phyloP scores from a whole-genome alignment of 176 grass and related monocot species.

The Phoenix dactylifera region DNA sequence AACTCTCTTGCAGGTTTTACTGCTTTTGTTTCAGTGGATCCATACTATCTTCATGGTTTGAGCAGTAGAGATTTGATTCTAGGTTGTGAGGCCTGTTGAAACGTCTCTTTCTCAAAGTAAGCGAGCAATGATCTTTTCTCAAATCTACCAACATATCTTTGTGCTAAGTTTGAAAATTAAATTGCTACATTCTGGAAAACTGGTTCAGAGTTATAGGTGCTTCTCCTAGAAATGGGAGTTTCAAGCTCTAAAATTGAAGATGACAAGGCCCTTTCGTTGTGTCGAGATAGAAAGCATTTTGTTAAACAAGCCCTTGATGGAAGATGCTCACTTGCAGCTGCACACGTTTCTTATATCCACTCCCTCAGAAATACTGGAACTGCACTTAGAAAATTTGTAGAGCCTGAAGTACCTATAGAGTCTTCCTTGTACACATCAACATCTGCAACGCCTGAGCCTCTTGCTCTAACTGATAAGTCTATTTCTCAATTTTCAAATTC shows the following conservation, averaged over 20 bases:
- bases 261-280: conserved; percentile 75
- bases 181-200: background rate
- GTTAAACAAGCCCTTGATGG: conserved; percentile 83
- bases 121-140: no score
- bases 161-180: background rate
- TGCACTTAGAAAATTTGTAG: conserved; percentile 67
- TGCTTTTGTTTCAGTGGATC: no score
- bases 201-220: background rate
- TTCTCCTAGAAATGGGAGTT: conserved; percentile 38
- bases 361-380: conserved; percentile 77
- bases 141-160: background rate
- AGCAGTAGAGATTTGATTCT: no score
- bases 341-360: conserved; percentile 77
- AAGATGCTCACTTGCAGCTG: conserved; percentile 68
- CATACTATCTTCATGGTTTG: no score
- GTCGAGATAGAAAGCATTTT: conserved; percentile 77
- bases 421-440: conserved; percentile 60
- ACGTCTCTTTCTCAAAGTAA: no score
- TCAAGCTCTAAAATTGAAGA: conserved; percentile 62
- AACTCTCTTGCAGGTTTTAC: no score
- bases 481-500: conserved; percentile 25
- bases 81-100: no score
- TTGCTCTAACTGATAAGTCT: conserved; percentile 33
- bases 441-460: conserved; percentile 52
- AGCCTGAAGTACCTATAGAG: conserved; percentile 47